phyloP scores from a whole-genome alignment of 495 filamentous ascomycete genomes.

The Neurospora sp. region DNA sequence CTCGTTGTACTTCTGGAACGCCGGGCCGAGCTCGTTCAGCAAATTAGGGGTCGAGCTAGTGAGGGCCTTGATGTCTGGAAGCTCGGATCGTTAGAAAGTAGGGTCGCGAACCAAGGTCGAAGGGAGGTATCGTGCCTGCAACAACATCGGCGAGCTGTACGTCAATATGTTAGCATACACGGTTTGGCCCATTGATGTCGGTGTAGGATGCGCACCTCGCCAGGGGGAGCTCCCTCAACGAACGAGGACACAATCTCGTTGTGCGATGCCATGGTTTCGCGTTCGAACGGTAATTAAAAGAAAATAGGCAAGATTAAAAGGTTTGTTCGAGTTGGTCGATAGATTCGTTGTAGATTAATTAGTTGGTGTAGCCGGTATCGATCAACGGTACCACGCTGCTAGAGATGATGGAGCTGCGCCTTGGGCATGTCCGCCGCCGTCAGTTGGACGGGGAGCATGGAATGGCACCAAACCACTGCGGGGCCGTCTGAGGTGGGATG shows the following conservation, averaged over 20 bases:
- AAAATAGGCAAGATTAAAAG: not conserved
- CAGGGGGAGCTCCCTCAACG: slow-evolving; percentile 88
- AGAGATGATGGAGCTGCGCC: not conserved
- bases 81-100: slow-evolving; percentile 6
- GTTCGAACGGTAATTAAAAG: not conserved
- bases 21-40: slow-evolving; percentile 60
- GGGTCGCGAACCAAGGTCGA: not conserved
- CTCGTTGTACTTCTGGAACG: slow-evolving; percentile 93
- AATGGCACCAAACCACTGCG: not conserved
- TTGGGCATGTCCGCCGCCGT: not conserved
- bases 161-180: slow-evolving; percentile 8
- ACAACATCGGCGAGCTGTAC: slow-evolving; percentile 78
- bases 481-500: not conserved
- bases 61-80: slow-evolving; percentile 76
- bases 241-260: slow-evolving; percentile 71
- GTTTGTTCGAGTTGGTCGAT: not conserved
- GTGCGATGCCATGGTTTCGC: slow-evolving; percentile 24
- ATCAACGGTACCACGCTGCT: not conserved
- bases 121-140: slow-evolving; percentile 46
- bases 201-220: slow-evolving; percentile 60
- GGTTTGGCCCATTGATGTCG: not conserved
- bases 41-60: slow-evolving; percentile 60
- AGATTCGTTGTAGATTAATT: not conserved
- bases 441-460: not conserved
- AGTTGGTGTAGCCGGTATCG: not conserved